A percentile compares a stretch with the other conserved stretches of the same genome.
Conservation (phyloP, 331 rosid species). For the Stylosanthes scabra region DNA sequence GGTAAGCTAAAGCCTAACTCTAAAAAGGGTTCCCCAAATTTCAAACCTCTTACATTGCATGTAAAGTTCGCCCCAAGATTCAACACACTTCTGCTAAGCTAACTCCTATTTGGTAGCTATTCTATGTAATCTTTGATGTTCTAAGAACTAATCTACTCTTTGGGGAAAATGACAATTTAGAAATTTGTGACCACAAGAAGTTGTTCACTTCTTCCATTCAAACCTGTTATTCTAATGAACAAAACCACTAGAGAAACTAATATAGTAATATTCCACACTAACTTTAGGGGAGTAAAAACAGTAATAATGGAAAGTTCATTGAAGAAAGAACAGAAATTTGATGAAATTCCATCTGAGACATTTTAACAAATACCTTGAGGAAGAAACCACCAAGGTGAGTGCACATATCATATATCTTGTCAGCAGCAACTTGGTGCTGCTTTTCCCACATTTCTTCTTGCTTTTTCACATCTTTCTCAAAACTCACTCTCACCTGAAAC, state of each 20-base stretch:
- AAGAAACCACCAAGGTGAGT: slow-evolving; percentile 91
- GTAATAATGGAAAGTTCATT: not conserved
- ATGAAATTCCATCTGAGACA: not conserved
- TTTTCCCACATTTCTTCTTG: slow-evolving; percentile 95
- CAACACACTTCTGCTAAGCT: too few relatives aligned
- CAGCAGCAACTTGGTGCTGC: slow-evolving; percentile 91
- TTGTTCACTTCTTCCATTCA: not conserved
- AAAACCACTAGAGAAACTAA: not conserved
- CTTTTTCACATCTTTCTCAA: slow-evolving; percentile 77
- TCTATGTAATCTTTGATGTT: too few relatives aligned
- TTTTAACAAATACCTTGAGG: slow-evolving; percentile 70
- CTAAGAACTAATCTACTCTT: not conserved
- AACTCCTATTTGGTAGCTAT: too few relatives aligned
- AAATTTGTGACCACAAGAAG: not conserved
- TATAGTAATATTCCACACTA: not conserved
- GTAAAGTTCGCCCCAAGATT: too few relatives aligned
- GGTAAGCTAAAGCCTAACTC: too few relatives aligned
- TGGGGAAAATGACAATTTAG: not conserved
- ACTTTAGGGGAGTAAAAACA: not conserved
- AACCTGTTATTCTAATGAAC: not conserved
- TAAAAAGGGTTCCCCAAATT: too few relatives aligned
- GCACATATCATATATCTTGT: slow-evolving; percentile 88
- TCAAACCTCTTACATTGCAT: too few relatives aligned
- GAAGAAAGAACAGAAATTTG: not conserved
- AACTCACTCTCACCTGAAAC: slow-evolving; percentile 77